phyloP scores from a whole-genome alignment of 192 early-diverging fungal species.

The Coemansia sp. region DNA sequence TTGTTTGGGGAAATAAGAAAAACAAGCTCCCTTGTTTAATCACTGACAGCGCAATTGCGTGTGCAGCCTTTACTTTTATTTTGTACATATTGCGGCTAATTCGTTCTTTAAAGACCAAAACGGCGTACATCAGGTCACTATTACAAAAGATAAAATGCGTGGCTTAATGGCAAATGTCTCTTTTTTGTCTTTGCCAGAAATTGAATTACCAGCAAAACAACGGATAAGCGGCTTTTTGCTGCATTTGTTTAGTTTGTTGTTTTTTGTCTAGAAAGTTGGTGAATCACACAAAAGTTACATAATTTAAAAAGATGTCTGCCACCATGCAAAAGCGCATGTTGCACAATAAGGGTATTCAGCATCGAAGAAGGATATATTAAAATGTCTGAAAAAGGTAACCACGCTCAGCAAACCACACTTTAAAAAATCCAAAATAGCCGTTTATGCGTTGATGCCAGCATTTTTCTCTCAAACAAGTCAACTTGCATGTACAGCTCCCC shows the following conservation, averaged over 20 bases:
- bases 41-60: background rate
- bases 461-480: background rate
- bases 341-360: constrained; percentile 1
- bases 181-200: background rate
- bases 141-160: background rate
- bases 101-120: background rate
- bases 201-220: background rate
- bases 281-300: constrained; percentile 1
- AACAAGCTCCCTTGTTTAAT: background rate
- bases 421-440: constrained; percentile 2
- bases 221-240: background rate
- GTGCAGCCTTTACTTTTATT: background rate
- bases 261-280: background rate
- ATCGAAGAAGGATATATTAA: constrained; percentile 6
- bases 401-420: background rate
- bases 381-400: constrained; percentile 1
- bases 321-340: background rate
- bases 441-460: background rate
- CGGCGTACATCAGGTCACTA: background rate
- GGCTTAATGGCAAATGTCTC: background rate
- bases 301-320: constrained; percentile 1
- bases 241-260: background rate
- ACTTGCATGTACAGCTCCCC: background rate
- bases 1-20: background rate
- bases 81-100: constrained; percentile 5